phyloP scores from a whole-genome alignment of 768 basidiomycete genomes.

The Gymnopilus junonius region DNA sequence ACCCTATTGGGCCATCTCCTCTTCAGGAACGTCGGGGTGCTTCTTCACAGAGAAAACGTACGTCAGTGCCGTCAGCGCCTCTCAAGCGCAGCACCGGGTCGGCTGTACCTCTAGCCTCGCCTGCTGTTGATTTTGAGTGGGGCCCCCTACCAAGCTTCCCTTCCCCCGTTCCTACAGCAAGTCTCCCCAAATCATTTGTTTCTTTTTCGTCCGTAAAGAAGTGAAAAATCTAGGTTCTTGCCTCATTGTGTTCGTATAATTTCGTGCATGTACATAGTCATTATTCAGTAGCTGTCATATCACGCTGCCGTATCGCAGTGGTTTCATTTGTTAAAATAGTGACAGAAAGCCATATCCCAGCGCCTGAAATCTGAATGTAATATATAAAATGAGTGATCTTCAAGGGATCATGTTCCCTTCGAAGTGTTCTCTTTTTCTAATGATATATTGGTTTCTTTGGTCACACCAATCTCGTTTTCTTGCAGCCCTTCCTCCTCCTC shows the following conservation, averaged over 20 bases:
- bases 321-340: not conserved
- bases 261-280: constrained; percentile 10
- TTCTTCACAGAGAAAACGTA: constrained; percentile 41
- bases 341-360: not conserved
- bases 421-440: not conserved
- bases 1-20: constrained; percentile 33
- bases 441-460: not conserved
- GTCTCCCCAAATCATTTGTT: constrained; percentile 17
- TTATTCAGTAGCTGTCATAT: not conserved
- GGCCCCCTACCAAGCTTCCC: constrained; percentile 59
- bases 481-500: constrained; percentile 11
- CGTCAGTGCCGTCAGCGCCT: constrained; percentile 40
- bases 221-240: not conserved
- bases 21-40: constrained; percentile 35
- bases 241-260: not conserved
- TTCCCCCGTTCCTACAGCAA: constrained; percentile 25
- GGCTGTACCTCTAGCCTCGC: constrained; percentile 29
- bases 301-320: not conserved
- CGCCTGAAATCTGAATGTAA: not conserved
- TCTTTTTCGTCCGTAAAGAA: constrained; percentile 17
- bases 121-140: constrained; percentile 55
- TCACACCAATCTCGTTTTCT: constrained; percentile 4
- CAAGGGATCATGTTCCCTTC: not conserved
- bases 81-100: constrained; percentile 38
- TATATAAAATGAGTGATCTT: not conserved